Conservation (phyloP, 2,329 filamentous ascomycete genomes). For the Onygena corvina region DNA sequence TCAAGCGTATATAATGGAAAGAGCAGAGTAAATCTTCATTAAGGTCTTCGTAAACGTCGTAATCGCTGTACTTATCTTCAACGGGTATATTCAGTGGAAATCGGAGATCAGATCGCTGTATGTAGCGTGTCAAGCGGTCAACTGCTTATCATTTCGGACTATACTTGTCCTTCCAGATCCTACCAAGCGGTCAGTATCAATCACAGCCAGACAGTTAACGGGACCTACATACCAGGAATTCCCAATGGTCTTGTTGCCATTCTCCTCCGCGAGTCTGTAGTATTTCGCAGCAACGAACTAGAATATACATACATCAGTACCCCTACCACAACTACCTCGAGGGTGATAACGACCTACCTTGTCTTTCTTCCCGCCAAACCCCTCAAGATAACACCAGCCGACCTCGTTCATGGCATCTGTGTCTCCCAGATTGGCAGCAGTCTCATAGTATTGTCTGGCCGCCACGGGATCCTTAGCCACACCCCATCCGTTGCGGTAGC, state of each 20-base stretch:
- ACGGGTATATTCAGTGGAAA: neutral
- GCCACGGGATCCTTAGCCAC: constrained; percentile 74
- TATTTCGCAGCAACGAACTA: constrained; percentile 56
- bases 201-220: neutral
- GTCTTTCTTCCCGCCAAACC: constrained; percentile 96
- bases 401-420: constrained; percentile 96
- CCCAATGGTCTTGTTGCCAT: constrained; percentile 78
- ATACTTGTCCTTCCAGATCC: constrained; percentile 99
- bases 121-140: no score
- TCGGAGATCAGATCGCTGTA: no score
- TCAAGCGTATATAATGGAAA: constrained; percentile 4
- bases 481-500: constrained; percentile 90
- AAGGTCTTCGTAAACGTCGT: neutral
- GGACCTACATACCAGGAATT: constrained; percentile 68
- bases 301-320: neutral
- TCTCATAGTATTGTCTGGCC: constrained; percentile 88
- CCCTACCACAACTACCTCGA: constrained; percentile 11
- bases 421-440: constrained; percentile 89
- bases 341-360: constrained; percentile 63
- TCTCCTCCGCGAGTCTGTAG: constrained; percentile 76
- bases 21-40: neutral
- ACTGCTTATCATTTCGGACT: constrained; percentile 35
- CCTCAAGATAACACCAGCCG: constrained; percentile 89
- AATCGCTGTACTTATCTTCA: neutral
- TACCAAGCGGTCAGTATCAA: constrained; percentile 27